Base-by-base conservation (phyloP, 345 rosid genomes). In the Aquilaria malaccensis region DNA sequence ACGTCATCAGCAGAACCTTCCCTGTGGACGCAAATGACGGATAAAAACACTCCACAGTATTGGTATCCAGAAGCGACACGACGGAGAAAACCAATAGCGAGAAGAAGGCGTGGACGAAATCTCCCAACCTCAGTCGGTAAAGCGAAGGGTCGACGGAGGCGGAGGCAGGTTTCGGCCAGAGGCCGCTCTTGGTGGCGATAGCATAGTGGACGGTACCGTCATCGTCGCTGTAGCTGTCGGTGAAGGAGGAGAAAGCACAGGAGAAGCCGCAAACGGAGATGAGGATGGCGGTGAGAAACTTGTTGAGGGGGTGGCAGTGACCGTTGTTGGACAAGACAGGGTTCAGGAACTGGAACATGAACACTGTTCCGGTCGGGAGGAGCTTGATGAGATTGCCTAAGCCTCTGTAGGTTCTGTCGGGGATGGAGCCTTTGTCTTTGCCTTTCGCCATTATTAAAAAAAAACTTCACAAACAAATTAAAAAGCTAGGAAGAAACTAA, bases 341-440 rank as follows among this genome's bases (percentile, higher is more conserved):
- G 79, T 80, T 86, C 11, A 92, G 96, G 82, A 86, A 82, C 54
- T 83, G 93, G 74, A 79, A 92, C 52, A 81, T 13, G 72, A 89
- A 92, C 62, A 89, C 89, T 1, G 91, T 89, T 67, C 96, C 98
- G 13, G 96, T 86, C 0, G 98, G 98, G 43, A 92, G 96, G 57
- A 89, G 85, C 83, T 80, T 86, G 67, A 92, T 55, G 43, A 92
- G 87, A 78, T 81, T 92, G 2, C 90, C 85, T 0, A 85, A 43
- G 13, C 95, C 88, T 4, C 67, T 31, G 10, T 85, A 75, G 48
- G 90, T 73, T 68, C 52, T 78, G 61, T 71, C 90, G 43, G 70
- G 57, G 33, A 77, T 52, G 54, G 82, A 74, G 61, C 50, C 70
- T 33, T 80, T 61, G 14, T 72, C 3, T 30, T 46, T 59, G 58